A percentile compares a stretch with the other conserved stretches of the same genome.
Conservation (phyloP, 2,329 filamentous ascomycete genomes). For the Ophiostoma quercus region DNA sequence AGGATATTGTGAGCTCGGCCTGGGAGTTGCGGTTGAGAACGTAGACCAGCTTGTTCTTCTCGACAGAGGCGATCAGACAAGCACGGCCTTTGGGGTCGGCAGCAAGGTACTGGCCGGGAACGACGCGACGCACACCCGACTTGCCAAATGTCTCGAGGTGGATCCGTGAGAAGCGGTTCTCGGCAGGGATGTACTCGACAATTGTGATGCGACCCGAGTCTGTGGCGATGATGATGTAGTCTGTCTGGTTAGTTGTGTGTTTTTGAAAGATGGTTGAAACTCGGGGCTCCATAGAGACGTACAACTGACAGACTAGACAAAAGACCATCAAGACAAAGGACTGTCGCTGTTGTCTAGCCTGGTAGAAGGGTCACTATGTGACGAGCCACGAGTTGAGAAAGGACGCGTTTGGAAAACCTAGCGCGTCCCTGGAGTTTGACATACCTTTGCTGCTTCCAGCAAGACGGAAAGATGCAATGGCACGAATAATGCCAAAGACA, state of each 20-base stretch:
- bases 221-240: slow-evolving; percentile 91
- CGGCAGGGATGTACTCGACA: slow-evolving; percentile 79
- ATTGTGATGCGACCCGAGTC: slow-evolving; percentile 95
- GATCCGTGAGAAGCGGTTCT: slow-evolving; percentile 81
- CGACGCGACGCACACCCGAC: slow-evolving; percentile 85
- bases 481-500: slow-evolving; percentile 91
- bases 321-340: neutral
- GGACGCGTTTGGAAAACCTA: neutral
- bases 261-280: neutral
- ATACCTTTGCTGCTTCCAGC: slow-evolving; percentile 95
- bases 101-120: slow-evolving; percentile 93
- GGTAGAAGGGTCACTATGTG: neutral
- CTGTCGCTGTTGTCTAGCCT: neutral
- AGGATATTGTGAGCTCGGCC: slow-evolving; percentile 93
- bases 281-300: neutral
- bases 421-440: slow-evolving; percentile 36
- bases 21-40: slow-evolving; percentile 93
- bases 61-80: slow-evolving; percentile 85
- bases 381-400: neutral
- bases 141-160: slow-evolving; percentile 98
- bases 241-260: slow-evolving; percentile 41
- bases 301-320: slow-evolving; percentile 18
- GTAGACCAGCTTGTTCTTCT: slow-evolving; percentile 99
- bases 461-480: slow-evolving; percentile 80
- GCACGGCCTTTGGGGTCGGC: slow-evolving; percentile 94